Percentiles rank a stretch among this genome's conserved stretches.
These are phyloP conservation scores for Gigaspora rosea DNA, from an alignment of 192 early-diverging fungal species.

Conservation along the genomic window DNA sequence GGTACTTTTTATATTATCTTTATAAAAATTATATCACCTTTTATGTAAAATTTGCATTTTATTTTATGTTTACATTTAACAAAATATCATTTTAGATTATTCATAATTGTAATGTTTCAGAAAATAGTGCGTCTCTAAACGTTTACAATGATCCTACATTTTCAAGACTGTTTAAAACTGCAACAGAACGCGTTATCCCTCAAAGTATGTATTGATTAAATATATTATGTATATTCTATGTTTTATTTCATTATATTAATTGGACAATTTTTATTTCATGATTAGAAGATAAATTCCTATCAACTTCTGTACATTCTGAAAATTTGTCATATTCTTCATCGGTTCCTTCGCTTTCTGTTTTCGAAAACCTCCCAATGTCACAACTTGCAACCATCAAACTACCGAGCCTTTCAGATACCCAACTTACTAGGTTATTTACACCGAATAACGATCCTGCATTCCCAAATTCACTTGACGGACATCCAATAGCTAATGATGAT, in stretches of 20 bases:
- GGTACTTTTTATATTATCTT: not conserved
- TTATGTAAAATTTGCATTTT: not conserved
- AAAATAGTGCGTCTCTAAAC: not conserved
- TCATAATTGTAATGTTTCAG: not conserved
- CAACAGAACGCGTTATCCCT: slow-evolving; percentile 12
- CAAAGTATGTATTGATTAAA: not conserved
- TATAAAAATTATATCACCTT: not conserved
- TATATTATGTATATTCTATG: not conserved
- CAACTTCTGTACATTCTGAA: too few species aligned
- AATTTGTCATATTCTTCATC: too few species aligned
- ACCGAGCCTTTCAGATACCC: too few species aligned
- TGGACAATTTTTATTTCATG: not conserved
- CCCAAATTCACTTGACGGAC: too few species aligned
- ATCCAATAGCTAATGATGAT: too few species aligned
- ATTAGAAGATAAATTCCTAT: too few species aligned
- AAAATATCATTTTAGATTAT: not conserved
- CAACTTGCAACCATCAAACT: too few species aligned
- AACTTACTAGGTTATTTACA: too few species aligned
- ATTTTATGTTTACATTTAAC: not conserved
- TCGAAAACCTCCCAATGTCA: too few species aligned
- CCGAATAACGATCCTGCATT: too few species aligned
- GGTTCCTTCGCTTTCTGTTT: too few species aligned
- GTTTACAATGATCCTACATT: not conserved
- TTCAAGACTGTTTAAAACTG: slow-evolving; percentile 3
- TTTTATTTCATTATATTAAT: not conserved